phyloP scores from a whole-genome alignment of 192 early-diverging fungal genomes.

The Allomyces javanicus region DNA sequence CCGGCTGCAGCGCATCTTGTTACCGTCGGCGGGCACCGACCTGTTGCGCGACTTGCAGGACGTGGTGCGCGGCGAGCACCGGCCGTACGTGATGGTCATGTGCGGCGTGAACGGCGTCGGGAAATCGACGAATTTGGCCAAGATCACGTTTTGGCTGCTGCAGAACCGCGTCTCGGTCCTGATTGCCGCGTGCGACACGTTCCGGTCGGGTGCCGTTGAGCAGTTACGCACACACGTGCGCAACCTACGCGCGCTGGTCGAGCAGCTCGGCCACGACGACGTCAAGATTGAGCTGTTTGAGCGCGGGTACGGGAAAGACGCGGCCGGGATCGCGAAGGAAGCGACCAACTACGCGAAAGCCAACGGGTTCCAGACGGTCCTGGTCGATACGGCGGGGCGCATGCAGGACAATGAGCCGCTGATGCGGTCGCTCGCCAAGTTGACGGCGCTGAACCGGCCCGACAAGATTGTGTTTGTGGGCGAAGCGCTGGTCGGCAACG shows the following conservation, averaged over 20 bases:
- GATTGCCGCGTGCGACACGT: slow-evolving; percentile 93
- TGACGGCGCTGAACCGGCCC: slow-evolving; percentile 73
- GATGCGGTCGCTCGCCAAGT: slow-evolving; percentile 86
- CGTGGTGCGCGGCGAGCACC: slow-evolving; percentile 28
- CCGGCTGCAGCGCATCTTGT: slow-evolving; percentile 68
- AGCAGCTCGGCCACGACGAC: slow-evolving; percentile 24
- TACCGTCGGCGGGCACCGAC: slow-evolving; percentile 74
- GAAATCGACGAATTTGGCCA: slow-evolving; percentile 83
- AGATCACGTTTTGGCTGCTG: slow-evolving; percentile 85
- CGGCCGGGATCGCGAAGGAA: slow-evolving; percentile 86
- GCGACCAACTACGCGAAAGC: slow-evolving; percentile 57
- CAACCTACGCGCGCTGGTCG: slow-evolving; percentile 60
- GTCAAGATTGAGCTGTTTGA: slow-evolving; percentile 69
- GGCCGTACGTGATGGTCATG: slow-evolving; percentile 79
- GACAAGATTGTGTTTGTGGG: slow-evolving; percentile 97
- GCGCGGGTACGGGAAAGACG: slow-evolving; percentile 89
- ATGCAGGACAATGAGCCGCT: slow-evolving; percentile 98
- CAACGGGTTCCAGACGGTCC: slow-evolving; percentile 67
- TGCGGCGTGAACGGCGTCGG: slow-evolving; percentile 93
- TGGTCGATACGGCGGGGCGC: slow-evolving; percentile 89
- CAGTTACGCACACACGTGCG: slow-evolving; percentile 78
- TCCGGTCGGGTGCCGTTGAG: slow-evolving; percentile 87
- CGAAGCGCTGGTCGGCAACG: slow-evolving; percentile 90
- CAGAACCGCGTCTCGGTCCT: slow-evolving; percentile 75
- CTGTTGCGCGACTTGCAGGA: slow-evolving; percentile 72